A percentile compares a stretch with the other conserved stretches of the same genome.
These are phyloP conservation scores for Salix suchowensis DNA, from an alignment of 345 rosid species.

Conservation along the genomic window DNA sequence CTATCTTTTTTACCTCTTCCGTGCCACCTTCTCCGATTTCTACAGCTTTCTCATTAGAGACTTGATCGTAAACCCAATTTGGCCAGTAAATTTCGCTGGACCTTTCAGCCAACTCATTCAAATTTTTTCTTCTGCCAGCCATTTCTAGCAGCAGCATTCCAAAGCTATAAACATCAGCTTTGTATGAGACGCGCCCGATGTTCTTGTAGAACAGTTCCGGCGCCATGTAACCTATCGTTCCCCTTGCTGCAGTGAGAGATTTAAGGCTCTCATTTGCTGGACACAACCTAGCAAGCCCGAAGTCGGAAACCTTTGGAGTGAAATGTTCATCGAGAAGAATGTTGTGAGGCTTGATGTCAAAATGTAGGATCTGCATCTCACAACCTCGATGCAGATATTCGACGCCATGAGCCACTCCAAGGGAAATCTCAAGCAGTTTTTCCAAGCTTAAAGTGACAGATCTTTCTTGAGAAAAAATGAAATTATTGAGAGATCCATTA, in stretches of 20 bases:
- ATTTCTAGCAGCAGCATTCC: background rate
- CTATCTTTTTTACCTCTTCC: background rate
- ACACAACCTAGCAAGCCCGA: background rate
- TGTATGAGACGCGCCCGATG: background rate
- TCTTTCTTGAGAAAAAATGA: background rate
- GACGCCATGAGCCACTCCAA: background rate
- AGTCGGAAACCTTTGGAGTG: background rate
- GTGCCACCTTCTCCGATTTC: background rate
- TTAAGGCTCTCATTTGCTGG: background rate
- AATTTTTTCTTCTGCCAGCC: background rate
- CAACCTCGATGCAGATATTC: background rate
- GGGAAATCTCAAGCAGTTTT: background rate
- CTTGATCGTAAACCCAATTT: background rate
- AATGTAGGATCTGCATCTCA: background rate
- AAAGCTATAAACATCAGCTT: background rate
- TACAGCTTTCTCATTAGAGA: background rate
- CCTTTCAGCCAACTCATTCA: background rate
- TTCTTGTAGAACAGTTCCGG: background rate
- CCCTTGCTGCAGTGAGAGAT: background rate
- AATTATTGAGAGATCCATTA: background rate
- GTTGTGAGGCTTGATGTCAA: constrained; percentile 1
- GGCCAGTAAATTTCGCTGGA: background rate
- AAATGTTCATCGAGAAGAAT: background rate
- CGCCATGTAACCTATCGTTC: background rate
- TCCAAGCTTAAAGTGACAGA: background rate